Evolutionary conservation across 768 basidiomycete species (phyloP), one percentile per base, ranked within the genome.

Genomic region (Serendipita indica): DNA sequence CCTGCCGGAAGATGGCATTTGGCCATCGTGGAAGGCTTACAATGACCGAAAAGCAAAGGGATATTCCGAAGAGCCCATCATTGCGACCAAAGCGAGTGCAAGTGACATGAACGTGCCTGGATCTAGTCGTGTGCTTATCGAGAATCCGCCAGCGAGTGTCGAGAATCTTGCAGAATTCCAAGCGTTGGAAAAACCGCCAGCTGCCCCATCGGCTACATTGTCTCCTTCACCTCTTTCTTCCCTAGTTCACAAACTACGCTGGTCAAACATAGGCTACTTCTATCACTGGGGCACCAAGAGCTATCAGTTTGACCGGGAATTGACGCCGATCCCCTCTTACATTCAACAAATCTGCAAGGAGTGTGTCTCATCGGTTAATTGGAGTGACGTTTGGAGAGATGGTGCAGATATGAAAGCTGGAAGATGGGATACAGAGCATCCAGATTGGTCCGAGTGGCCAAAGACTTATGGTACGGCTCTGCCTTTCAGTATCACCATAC

Each of bases 281-380:
- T 99, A 99, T 69, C 90, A 98, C 72, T 97, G 94, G 94, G 87
- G 89, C 2, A 87, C 82, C 28, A 99, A 98, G 66, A 83, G 87
- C 60, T 99, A 99, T 67, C 89, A 96, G 66, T 92, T 96, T 63
- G 77, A 80, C 1, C 81, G 77, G 57, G 79, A 80, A 2, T 80
- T 78, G 59, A 83, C 79, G 0, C 73, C 74, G 0, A 80, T 97
- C 43, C 79, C 84, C 46, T 63, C 70, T 1, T 71, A 73, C 4
- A 67, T 94, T 33, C 71, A 75, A 10, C 64, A 72, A 5, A 66
- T 87, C 1, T 94, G 91, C 66, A 76, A 72, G 52, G 66, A 71
- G 2, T 81, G 83, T 3, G 86, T 92, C 2, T 65, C 68, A 1
- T 63, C 71, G 0, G 78, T 96, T 0, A 74, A 81, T 32, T 98